Evolutionary conservation across 495 filamentous ascomycete species (phyloP).

Genomic region (Endocarpon pusillum): DNA sequence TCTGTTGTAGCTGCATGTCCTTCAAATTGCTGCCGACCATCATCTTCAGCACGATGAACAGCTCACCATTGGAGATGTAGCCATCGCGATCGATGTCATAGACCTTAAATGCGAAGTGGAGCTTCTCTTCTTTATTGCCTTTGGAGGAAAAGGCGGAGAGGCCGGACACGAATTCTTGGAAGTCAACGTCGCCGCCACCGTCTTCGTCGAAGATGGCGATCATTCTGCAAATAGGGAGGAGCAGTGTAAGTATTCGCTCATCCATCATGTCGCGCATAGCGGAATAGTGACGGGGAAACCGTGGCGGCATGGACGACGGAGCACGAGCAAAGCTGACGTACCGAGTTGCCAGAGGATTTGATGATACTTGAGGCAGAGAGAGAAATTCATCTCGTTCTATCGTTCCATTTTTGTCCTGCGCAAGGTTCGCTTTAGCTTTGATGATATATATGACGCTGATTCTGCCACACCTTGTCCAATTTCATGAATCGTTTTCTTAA

Average conservation of each 20-base stretch:
- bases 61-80: slow-evolving; percentile 95
- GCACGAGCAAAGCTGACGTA: slow-evolving; percentile 19
- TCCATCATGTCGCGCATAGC: no score
- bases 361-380: slow-evolving; percentile 89
- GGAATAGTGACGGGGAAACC: slow-evolving; percentile 1
- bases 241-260: no score
- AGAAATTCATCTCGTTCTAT: slow-evolving; percentile 99
- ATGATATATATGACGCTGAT: no score
- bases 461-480: slow-evolving; percentile 84
- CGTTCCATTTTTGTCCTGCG: slow-evolving; percentile 87
- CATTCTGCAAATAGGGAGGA: no score
- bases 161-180: slow-evolving; percentile 96
- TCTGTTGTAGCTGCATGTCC: slow-evolving; percentile 90
- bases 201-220: slow-evolving; percentile 99
- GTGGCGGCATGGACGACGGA: slow-evolving; percentile 6
- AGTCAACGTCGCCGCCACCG: slow-evolving; percentile 93
- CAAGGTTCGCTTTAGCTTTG: no score
- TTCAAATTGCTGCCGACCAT: slow-evolving; percentile 99
- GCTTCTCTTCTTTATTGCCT: slow-evolving; percentile 98
- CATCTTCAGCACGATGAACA: slow-evolving; percentile 99
- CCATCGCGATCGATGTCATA: slow-evolving; percentile 99
- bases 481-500: slow-evolving; percentile 98
- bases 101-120: slow-evolving; percentile 95
- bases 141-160: slow-evolving; percentile 91
- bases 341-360: slow-evolving; percentile 92